Evolutionary conservation across 148 eudicot genomes (phyloP).

Genomic region (Linanthus parryae): DNA sequence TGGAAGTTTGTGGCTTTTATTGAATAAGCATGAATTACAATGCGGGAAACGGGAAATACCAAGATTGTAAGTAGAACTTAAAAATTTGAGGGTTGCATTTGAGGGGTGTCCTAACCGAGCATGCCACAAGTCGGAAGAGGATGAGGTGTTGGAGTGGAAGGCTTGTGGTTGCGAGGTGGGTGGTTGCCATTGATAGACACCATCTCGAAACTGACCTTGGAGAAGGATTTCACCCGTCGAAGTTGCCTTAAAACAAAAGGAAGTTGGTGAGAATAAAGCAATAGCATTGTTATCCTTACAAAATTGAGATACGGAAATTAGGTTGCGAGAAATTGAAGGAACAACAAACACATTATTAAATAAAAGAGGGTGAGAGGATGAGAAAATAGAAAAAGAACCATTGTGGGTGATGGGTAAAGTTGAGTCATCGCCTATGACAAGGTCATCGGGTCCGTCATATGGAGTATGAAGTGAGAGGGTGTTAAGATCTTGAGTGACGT

Average conservation of each 20-base stretch:
- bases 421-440: neutral
- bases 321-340: too few species aligned
- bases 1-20: slow-evolving; percentile 1
- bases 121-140: neutral
- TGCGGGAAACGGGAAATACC: neutral
- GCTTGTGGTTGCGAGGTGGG: neutral
- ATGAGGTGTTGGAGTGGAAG: neutral
- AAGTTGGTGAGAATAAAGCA: neutral
- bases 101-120: neutral
- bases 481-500: slow-evolving; percentile 1
- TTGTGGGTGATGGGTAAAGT: neutral
- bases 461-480: slow-evolving; percentile 2
- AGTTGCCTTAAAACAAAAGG: neutral
- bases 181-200: neutral
- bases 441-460: slow-evolving; percentile 3
- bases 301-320: neutral
- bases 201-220: too few species aligned
- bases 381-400: neutral
- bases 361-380: neutral
- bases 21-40: neutral
- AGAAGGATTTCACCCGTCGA: too few species aligned
- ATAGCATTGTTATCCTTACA: neutral
- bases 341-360: neutral
- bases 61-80: neutral
- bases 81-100: neutral